Conservation (phyloP, 768 basidiomycete genomes). For the Mycena epipterygia region DNA sequence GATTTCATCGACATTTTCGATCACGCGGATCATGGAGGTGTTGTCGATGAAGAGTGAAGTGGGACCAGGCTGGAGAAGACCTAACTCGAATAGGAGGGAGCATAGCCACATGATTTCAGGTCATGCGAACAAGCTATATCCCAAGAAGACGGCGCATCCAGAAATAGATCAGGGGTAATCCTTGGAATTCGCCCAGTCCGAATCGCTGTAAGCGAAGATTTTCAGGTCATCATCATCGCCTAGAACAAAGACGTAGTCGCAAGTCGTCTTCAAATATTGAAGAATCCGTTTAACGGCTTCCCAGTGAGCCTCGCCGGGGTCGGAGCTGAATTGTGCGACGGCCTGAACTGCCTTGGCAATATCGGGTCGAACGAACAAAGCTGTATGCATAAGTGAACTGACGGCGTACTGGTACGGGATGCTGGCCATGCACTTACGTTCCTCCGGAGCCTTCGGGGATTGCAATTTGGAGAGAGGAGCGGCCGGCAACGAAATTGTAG, state of each 20-base stretch:
- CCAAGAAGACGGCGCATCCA: conserved; percentile 40
- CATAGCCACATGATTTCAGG: conserved; percentile 29
- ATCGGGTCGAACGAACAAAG: conserved; percentile 38
- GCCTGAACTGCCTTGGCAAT: conserved; percentile 37
- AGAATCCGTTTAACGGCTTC: conserved; percentile 45
- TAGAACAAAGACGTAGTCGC: conserved; percentile 16
- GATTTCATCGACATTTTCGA: conserved; percentile 42
- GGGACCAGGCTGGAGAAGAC: conserved; percentile 17
- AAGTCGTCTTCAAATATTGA: conserved; percentile 26
- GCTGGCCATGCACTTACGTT: conserved; percentile 17
- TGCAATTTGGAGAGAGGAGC: neutral
- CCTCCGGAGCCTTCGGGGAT: neutral
- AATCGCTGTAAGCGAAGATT: conserved; percentile 36
- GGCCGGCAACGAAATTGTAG: too few species aligned
- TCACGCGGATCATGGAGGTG: conserved; percentile 43
- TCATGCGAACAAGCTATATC: conserved; percentile 41
- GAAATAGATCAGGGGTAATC: conserved; percentile 41
- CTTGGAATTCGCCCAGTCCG: conserved; percentile 43
- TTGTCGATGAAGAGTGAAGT: conserved; percentile 26
- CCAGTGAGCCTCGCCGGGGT: conserved; percentile 42
- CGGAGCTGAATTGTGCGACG: conserved; percentile 36
- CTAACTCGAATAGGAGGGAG: conserved; percentile 27
- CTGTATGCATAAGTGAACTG: conserved; percentile 38
- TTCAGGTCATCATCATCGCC: neutral
- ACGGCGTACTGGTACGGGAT: conserved; percentile 37